Evolutionary conservation across 306 rosid genomes (phyloP), one percentile per base, ranked within the genome.

Genomic region (Neltuma alba): DNA sequence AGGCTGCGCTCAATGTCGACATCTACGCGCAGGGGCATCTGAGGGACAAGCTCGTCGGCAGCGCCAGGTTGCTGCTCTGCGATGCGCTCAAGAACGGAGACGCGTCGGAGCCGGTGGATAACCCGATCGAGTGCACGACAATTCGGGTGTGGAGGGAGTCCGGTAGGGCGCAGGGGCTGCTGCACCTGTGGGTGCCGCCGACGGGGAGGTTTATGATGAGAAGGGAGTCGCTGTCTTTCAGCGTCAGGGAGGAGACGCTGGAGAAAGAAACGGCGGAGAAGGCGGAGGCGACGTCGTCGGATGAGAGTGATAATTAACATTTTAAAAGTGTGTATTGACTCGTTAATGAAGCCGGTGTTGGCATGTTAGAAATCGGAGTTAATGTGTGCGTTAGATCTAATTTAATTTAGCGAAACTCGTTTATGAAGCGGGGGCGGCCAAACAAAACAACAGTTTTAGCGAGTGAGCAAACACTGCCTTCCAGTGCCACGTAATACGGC

Each of bases 1-100:
- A n/a, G 50, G 33, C 48, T 9, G 48, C 48, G 72, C 33, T 66
- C 33, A 66, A 66, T 33, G 31, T 66, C 9, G 72, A 66, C 3
- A 66, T 66, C 48, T 66, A 37, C 10, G 72, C 72, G 10, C 72
- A 12, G 3, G 72, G 72, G 18, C 50, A 5, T 27, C 18, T 66
- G 9, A 37, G 72, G 48, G 72, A 66, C 48, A 66, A 66, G 72
- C 72, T 7, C 4, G 72, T 66, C 12, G 72, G 72, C 8, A 37
- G 72, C 30, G 31, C 31, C 5, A 66, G 72, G 72, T 27, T 66
- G 50, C 47, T 66, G 30, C 72, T 66, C 4, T 38, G 72, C 18
- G 72, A 66, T 27, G 50, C 4, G 3, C 72, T 66, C 9, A 66
- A 38, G 31, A 20, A 27, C 4, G 72, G 72, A 38, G 20, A 37